Base-by-base conservation (phyloP, 2,329 filamentous ascomycete species). In the Pseudogymnoascus sp. region DNA sequence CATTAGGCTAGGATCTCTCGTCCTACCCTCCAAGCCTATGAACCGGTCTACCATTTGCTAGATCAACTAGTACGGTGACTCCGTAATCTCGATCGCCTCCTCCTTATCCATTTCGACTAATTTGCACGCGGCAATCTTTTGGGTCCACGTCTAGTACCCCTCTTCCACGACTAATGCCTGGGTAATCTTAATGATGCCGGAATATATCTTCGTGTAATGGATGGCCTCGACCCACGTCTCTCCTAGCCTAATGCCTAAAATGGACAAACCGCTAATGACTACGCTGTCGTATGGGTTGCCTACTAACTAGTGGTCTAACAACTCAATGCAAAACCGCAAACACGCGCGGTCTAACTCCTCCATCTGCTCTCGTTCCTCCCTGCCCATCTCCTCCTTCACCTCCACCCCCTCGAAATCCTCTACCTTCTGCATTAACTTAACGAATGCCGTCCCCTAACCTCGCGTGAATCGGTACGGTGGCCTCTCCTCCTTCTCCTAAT, bases 301-400 rank as follows among this genome's bases (percentile, higher is more conserved):
- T 3, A 60, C 56, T 10, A 60, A 35, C 29, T 24, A 13, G n/a
- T 60, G 56, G n/a, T 60, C 56, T 6, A 60, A 60, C 10, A 60
- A 60, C 19, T 60, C 14, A 13, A 35, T 60, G 26, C 56, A 60
- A 60, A 60, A 60, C 29, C 11, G 16, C 56, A 60, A 60, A 60
- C 56, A 60, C 26, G 14, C 10, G 26, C 35, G 14, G 29, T 60
- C 56, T 10, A 60, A 60, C 35, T 60, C 29, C 10, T 60, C 26
- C 10, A 60, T 60, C 56, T 60, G 47, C 47, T 53, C 26, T 59
- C 35, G 53, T 26, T 59, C 29, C 29, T 35, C 35, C 16, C 10
- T 24, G 53, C 26, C 13, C 26, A 33, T 59, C 35, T 33, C 53
- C 26, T 59, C 35, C 53, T 31, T 24, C 19, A 35, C 53, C 26